A percentile compares a stretch with the other conserved stretches of the same genome.
These are phyloP conservation scores for Russula foetens DNA, from an alignment of 768 basidiomycete species.

Conservation along the genomic window DNA sequence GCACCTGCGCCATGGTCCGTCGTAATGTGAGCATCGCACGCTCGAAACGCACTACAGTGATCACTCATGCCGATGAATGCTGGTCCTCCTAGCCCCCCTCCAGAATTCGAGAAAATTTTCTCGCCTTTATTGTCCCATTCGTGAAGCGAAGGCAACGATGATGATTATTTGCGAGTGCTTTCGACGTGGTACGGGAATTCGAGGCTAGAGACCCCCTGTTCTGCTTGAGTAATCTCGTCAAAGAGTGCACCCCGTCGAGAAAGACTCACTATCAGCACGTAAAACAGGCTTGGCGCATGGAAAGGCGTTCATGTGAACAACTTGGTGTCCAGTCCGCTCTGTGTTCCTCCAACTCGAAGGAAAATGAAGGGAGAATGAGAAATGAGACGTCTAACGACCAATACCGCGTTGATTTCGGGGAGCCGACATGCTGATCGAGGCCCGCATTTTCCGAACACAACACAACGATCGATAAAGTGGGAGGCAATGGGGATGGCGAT, in stretches of 20 bases:
- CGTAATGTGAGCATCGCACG: constrained; percentile 1
- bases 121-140: neutral
- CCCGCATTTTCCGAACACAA: too few relatives aligned
- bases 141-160: neutral
- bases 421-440: too few relatives aligned
- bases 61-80: neutral
- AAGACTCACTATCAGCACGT: neutral
- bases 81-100: neutral
- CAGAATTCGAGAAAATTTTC: neutral
- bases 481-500: too few relatives aligned
- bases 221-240: neutral
- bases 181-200: neutral
- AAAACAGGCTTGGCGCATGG: neutral
- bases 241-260: neutral
- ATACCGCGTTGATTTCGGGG: too few relatives aligned
- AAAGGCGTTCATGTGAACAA: neutral
- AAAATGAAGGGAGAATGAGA: neutral
- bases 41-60: neutral
- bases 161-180: neutral
- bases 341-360: neutral
- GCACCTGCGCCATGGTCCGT: constrained; percentile 7
- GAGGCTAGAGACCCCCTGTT: neutral
- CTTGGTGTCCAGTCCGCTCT: neutral
- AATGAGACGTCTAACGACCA: too few relatives aligned
- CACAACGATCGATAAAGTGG: too few relatives aligned